Evolutionary conservation across 768 basidiomycete genomes (phyloP).

Genomic region (Coprinopsis marcescibilis): DNA sequence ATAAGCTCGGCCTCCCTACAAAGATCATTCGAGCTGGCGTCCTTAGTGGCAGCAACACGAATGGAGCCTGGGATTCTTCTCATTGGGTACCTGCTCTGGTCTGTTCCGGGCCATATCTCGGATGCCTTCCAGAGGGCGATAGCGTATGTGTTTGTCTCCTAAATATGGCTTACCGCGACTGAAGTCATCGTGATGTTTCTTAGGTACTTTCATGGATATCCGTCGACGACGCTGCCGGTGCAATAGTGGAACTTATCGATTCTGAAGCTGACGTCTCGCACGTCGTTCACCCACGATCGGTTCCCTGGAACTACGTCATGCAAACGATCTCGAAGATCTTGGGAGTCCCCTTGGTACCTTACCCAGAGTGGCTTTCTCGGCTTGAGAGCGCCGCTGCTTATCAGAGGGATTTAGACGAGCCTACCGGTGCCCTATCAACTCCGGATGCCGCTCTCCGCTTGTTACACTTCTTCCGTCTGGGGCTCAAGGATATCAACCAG

Average conservation of each 20-base stretch:
- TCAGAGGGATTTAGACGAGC: conserved; percentile 6
- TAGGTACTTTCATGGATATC: conserved; percentile 30
- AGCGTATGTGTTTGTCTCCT: conserved; percentile 14
- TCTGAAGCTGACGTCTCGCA: conserved; percentile 15
- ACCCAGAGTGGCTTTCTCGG: conserved; percentile 16
- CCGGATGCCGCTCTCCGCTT: conserved; percentile 11
- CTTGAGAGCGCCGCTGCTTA: conserved; percentile 15
- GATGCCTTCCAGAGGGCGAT: conserved; percentile 25
- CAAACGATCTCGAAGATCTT: conserved; percentile 28
- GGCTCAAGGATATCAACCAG: conserved; percentile 2
- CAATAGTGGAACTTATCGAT: conserved; percentile 22
- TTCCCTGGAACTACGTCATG: conserved; percentile 16
- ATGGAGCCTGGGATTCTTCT: conserved; percentile 31
- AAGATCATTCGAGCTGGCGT: conserved; percentile 34
- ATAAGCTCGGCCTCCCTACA: conserved; percentile 20
- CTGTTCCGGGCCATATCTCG: conserved; percentile 19
- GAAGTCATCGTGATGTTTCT: background rate
- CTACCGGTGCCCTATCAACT: background rate
- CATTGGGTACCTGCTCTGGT: conserved; percentile 38
- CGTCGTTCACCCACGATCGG: conserved; percentile 27
- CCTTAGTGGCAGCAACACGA: conserved; percentile 25
- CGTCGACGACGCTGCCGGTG: conserved; percentile 19
- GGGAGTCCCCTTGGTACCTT: conserved; percentile 46
- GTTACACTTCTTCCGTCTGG: conserved; percentile 15
- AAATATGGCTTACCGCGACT: background rate